Evolutionary conservation across 139 green algal species (phyloP).

Genomic region (Chlorella sp.): DNA sequence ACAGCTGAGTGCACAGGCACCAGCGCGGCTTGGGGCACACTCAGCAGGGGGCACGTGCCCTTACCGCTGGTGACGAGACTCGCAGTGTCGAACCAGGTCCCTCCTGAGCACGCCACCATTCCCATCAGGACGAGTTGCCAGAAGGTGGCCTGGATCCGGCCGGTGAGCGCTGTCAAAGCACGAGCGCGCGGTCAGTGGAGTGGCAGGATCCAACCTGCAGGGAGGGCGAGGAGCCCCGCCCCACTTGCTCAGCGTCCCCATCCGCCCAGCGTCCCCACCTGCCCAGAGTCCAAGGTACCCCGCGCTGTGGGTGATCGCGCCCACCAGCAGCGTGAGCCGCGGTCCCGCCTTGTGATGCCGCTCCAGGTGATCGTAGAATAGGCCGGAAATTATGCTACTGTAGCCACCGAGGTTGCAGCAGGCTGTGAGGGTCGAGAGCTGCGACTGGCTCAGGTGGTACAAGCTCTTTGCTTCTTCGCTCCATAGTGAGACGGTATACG

Average conservation of each 20-base stretch:
- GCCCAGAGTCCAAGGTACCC: conserved; percentile 53
- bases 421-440: conserved; percentile 20
- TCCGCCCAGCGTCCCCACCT: too few species aligned
- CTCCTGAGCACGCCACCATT: conserved; percentile 53
- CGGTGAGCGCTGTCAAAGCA: too few species aligned
- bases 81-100: conserved; percentile 73
- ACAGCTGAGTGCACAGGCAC: conserved; percentile 17
- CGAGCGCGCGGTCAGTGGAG: too few species aligned
- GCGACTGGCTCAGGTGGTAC: conserved; percentile 26
- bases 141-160: conserved; percentile 15
- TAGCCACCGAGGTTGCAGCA: conserved; percentile 35
- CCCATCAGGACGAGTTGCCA: conserved; percentile 32
- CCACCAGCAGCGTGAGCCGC: conserved; percentile 35
- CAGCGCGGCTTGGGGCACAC: neutral
- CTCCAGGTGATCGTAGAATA: conserved; percentile 46
- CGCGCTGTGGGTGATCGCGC: conserved; percentile 18
- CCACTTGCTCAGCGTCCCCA: too few species aligned
- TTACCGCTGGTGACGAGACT: conserved; percentile 73
- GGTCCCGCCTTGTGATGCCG: conserved; percentile 34
- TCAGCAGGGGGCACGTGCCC: neutral
- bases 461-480: conserved; percentile 1
- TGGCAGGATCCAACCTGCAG: too few species aligned
- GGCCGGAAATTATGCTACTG: conserved; percentile 34
- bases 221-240: too few species aligned
- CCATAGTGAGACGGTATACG: conserved; percentile 41